Conservation (phyloP, 2,329 filamentous ascomycete genomes). For the Calonectria pteridis region DNA sequence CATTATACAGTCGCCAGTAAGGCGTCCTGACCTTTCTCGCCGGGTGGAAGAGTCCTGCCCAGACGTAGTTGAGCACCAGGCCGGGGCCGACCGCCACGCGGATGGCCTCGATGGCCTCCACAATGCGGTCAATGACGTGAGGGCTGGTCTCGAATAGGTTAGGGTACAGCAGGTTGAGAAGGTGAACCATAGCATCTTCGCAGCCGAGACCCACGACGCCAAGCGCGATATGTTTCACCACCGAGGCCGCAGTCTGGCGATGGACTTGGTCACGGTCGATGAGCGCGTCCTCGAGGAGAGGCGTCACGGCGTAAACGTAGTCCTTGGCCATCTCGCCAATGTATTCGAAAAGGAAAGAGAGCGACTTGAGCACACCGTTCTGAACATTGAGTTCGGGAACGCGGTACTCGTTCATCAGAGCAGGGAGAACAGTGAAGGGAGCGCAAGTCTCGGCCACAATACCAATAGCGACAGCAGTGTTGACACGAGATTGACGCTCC, state of each 20-base stretch:
- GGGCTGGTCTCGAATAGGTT: constrained; percentile 98
- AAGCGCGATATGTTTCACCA: constrained; percentile 97
- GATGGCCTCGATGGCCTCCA: constrained; percentile 97
- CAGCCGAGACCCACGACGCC: constrained; percentile 98
- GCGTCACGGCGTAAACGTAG: constrained; percentile 98
- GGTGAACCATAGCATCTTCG: constrained; percentile 97
- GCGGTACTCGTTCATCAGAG: constrained; percentile 99
- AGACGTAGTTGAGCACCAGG: constrained; percentile 96
- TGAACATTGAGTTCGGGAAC: constrained; percentile 99
- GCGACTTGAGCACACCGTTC: constrained; percentile 96
- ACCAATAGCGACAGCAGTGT: constrained; percentile 97
- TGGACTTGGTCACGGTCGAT: constrained; percentile 99
- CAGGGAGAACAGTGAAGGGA: constrained; percentile 97
- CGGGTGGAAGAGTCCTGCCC: constrained; percentile 97
- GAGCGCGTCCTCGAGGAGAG: constrained; percentile 93
- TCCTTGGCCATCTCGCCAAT: constrained; percentile 99
- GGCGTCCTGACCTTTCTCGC: constrained; percentile 93
- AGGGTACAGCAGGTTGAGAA: constrained; percentile 95
- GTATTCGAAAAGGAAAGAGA: constrained; percentile 98
- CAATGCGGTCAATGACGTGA: constrained; percentile 97
- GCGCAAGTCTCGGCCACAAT: constrained; percentile 99
- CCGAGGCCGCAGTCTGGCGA: constrained; percentile 93
- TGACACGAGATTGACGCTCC: constrained; percentile 97
- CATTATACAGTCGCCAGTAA: constrained; percentile 98
- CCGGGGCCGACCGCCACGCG: constrained; percentile 93